Conservation (phyloP, 805 yeast species). For the Maudiozyma serrabonitensis region DNA sequence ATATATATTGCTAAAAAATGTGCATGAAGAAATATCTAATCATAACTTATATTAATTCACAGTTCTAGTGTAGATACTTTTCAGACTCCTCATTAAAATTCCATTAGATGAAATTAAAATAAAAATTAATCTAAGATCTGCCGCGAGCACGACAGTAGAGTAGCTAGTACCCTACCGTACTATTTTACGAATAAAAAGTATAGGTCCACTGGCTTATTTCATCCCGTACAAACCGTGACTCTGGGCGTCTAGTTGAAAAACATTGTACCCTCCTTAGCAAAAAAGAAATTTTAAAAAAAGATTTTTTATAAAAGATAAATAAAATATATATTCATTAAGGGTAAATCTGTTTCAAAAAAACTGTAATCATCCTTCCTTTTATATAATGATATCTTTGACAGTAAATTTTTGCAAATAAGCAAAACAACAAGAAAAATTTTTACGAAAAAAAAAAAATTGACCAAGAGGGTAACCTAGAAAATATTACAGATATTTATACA, state of each 20-base stretch:
- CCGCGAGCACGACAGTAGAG: slow-evolving; percentile 80
- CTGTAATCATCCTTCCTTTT: background rate
- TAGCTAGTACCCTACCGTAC: slow-evolving; percentile 13
- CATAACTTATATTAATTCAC: slow-evolving; percentile 17
- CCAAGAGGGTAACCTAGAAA: background rate
- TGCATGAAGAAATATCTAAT: slow-evolving; percentile 17
- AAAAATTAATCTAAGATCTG: slow-evolving; percentile 60
- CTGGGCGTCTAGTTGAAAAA: slow-evolving; percentile 70
- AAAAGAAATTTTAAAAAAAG: no score
- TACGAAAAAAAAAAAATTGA: no score
- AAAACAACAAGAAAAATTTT: no score
- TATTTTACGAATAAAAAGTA: slow-evolving; percentile 10
- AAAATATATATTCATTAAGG: background rate
- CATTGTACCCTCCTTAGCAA: slow-evolving; percentile 28
- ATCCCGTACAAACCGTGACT: slow-evolving; percentile 36
- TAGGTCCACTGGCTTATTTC: slow-evolving; percentile 26
- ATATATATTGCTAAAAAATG: slow-evolving; percentile 3
- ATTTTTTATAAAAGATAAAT: background rate
- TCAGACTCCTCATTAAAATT: slow-evolving; percentile 6
- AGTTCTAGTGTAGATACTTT: slow-evolving; percentile 22
- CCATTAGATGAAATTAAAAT: slow-evolving; percentile 1
- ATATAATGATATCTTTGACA: background rate
- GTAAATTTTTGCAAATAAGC: background rate
- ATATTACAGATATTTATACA: no score
- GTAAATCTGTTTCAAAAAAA: background rate